A percentile compares a stretch with the other conserved stretches of the same genome.
Conservation (phyloP, 805 yeast species). For the Teunomyces funiuensis region DNA sequence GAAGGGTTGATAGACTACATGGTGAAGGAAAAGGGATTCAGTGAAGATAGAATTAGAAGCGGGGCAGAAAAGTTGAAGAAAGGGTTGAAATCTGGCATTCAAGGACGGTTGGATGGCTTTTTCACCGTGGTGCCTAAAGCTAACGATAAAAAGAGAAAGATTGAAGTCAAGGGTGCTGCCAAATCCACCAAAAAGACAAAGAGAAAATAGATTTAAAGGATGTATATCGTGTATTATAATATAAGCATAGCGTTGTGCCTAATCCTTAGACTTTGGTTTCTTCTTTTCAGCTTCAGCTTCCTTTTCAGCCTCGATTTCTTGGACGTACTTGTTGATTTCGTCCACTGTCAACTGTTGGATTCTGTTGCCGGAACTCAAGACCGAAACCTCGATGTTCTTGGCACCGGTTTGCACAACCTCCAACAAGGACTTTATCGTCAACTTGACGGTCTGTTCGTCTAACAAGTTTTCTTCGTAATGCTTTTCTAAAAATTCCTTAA, state of each 20-base stretch:
- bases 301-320: slow-evolving; percentile 84
- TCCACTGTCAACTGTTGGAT: slow-evolving; percentile 64
- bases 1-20: slow-evolving; percentile 80
- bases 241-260: not conserved
- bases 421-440: slow-evolving; percentile 81
- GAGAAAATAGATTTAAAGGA: slow-evolving; percentile 8
- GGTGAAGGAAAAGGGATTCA: slow-evolving; percentile 87
- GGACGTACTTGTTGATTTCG: slow-evolving; percentile 71
- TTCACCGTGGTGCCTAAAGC: slow-evolving; percentile 63
- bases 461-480: slow-evolving; percentile 65
- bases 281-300: slow-evolving; percentile 78
- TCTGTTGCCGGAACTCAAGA: slow-evolving; percentile 68
- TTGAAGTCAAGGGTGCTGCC: slow-evolving; percentile 23
- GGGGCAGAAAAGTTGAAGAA: slow-evolving; percentile 86
- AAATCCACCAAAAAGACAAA: slow-evolving; percentile 22
- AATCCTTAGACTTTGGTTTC: slow-evolving; percentile 38
- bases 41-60: slow-evolving; percentile 84
- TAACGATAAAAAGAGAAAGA: slow-evolving; percentile 35
- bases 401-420: slow-evolving; percentile 99
- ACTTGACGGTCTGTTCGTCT: slow-evolving; percentile 70
- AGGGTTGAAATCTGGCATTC: slow-evolving; percentile 80
- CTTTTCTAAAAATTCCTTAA: slow-evolving; percentile 91
- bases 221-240: slow-evolving; percentile 1
- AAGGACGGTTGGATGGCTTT: slow-evolving; percentile 90
- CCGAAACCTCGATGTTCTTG: slow-evolving; percentile 88